These are phyloP conservation scores for Priceomyces haplophilus DNA, from an alignment of 805 yeast species.

Conservation along the genomic window DNA sequence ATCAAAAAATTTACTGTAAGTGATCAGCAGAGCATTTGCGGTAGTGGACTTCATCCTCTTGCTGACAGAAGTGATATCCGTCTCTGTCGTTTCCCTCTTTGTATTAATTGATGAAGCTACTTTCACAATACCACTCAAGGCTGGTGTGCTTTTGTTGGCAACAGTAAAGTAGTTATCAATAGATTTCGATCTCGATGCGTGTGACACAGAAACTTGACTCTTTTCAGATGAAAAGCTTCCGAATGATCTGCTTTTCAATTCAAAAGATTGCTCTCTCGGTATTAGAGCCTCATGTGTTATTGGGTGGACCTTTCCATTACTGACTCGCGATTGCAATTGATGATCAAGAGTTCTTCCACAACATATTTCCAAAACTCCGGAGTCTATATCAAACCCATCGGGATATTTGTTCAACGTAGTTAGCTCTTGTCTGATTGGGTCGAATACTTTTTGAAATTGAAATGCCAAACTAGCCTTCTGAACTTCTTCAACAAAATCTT, in stretches of 20 bases:
- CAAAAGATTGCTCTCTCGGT: conserved; percentile 44
- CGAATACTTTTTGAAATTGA: conserved; percentile 79
- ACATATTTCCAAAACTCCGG: conserved; percentile 41
- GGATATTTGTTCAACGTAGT: conserved; percentile 60
- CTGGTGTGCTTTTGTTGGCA: neutral
- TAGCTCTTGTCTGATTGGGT: conserved; percentile 52
- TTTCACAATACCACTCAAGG: neutral
- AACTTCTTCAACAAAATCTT: conserved; percentile 57
- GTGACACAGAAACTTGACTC: conserved; percentile 1
- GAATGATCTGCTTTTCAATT: conserved; percentile 17
- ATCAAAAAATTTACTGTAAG: neutral
- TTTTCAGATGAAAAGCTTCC: conserved; percentile 1
- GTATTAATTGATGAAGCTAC: neutral
- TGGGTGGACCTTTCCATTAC: conserved; percentile 69
- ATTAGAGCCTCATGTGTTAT: conserved; percentile 45
- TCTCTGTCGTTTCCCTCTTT: neutral
- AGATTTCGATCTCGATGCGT: conserved; percentile 1
- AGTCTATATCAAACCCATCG: conserved; percentile 34
- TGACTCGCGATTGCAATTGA: conserved; percentile 52
- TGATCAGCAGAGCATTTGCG: neutral
- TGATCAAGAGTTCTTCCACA: conserved; percentile 46
- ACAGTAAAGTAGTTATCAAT: conserved; percentile 1
- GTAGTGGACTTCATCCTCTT: neutral
- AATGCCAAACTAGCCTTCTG: conserved; percentile 73
- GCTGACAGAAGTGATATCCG: neutral